Evolutionary conservation across 371 early-diverging fungal species (phyloP).

Genomic region (Apophysomyces elegans): DNA sequence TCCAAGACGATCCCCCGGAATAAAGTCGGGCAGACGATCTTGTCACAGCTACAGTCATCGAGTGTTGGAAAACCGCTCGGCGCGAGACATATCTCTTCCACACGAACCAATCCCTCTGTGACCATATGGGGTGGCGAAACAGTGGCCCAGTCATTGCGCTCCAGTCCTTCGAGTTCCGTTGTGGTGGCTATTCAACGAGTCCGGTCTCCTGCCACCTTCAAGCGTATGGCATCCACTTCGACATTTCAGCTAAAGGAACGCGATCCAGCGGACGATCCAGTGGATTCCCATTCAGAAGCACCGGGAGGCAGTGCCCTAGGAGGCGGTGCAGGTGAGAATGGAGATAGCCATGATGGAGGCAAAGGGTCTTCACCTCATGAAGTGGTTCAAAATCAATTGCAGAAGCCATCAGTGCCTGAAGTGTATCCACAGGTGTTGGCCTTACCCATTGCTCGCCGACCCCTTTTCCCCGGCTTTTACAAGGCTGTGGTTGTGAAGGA

Average conservation of each 20-base stretch:
- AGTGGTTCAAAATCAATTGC: conserved; percentile 63
- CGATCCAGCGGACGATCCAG: conserved; percentile 40
- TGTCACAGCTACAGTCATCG: conserved; percentile 39
- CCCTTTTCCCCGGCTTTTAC: conserved; percentile 96
- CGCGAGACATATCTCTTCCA: conserved; percentile 34
- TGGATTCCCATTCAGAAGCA: conserved; percentile 24
- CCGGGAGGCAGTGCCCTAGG: conserved; percentile 23
- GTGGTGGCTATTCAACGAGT: conserved; percentile 45
- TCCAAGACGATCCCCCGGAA: conserved; percentile 55
- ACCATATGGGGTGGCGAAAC: conserved; percentile 49
- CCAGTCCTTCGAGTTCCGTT: conserved; percentile 26
- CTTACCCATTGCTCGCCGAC: conserved; percentile 91
- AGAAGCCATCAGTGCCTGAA: conserved; percentile 83
- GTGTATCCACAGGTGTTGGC: conserved; percentile 91
- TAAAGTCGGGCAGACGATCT: conserved; percentile 41
- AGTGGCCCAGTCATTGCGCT: conserved; percentile 27
- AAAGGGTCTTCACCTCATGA: conserved; percentile 28
- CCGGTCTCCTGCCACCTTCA: conserved; percentile 31
- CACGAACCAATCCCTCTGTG: conserved; percentile 30
- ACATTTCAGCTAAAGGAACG: conserved; percentile 37
- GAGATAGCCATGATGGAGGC: conserved; percentile 24
- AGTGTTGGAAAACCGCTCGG: conserved; percentile 20
- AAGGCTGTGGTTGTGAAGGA: conserved; percentile 96
- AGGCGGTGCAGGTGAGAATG: conserved; percentile 32
- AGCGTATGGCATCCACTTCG: conserved; percentile 24